Percentiles rank a stretch among this genome's conserved stretches.
Evolutionary conservation across 1,139 yeast species (phyloP).

Genomic region (Neolecta irregularis): DNA sequence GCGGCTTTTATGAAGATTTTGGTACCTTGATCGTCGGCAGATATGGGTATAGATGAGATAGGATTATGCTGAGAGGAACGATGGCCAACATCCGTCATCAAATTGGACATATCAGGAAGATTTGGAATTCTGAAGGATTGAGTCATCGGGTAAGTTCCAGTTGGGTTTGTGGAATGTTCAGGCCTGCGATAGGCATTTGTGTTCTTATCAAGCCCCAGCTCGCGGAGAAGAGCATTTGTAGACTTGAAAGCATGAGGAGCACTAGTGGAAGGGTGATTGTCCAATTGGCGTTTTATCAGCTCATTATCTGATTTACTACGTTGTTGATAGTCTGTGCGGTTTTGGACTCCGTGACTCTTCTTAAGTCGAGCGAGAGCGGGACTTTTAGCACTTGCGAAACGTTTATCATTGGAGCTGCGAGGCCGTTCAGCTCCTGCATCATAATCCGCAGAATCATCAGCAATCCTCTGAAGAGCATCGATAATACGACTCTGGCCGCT

Average conservation of each 20-base stretch:
- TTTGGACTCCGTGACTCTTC: neutral
- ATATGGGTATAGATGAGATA: constrained; percentile 16
- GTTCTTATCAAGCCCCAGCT: constrained; percentile 8
- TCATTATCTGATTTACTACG: neutral
- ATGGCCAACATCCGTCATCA: neutral
- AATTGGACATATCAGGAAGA: constrained; percentile 1
- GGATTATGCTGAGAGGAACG: constrained; percentile 10
- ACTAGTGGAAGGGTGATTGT: neutral
- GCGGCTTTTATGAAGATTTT: too few relatives aligned
- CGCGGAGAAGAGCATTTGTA: constrained; percentile 9
- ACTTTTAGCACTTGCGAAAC: neutral
- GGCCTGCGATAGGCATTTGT: constrained; percentile 5
- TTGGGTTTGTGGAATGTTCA: constrained; percentile 6
- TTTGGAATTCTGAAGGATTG: constrained; percentile 5
- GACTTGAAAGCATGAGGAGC: constrained; percentile 8
- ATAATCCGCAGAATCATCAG: too few relatives aligned
- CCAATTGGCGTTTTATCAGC: neutral
- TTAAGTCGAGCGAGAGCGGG: neutral
- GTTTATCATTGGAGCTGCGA: neutral
- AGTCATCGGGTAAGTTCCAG: constrained; percentile 8
- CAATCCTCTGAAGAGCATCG: constrained; percentile 1
- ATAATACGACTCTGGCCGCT: neutral
- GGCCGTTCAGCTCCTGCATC: constrained; percentile 2
- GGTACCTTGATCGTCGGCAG: constrained; percentile 17
- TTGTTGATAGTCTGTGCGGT: neutral